A percentile compares a stretch with the other conserved stretches of the same genome.
Conservation (phyloP, 768 basidiomycete genomes). For the Collybia mongolica region DNA sequence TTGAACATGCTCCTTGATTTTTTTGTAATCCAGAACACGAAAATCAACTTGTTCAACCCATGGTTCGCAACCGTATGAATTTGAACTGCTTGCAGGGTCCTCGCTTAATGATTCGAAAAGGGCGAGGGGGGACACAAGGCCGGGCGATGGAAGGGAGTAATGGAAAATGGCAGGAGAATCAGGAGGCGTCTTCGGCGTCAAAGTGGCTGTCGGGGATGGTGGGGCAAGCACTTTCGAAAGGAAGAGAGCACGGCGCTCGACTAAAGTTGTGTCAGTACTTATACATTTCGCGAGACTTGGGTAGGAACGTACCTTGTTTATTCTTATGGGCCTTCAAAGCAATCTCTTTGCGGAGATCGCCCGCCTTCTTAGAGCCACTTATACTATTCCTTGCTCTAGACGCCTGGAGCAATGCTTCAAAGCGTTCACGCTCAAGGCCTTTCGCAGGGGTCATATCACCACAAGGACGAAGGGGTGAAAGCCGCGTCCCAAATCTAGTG, state of each 20-base stretch:
- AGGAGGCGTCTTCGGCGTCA: conserved; percentile 62
- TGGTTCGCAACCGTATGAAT: conserved; percentile 30
- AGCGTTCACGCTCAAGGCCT: conserved; percentile 62
- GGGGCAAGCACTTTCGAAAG: conserved; percentile 71
- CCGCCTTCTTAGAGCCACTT: conserved; percentile 42
- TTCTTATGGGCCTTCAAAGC: conserved; percentile 69
- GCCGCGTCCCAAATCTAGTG: conserved; percentile 40
- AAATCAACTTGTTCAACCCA: conserved; percentile 75
- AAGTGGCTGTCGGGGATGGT: conserved; percentile 57
- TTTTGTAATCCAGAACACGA: conserved; percentile 31
- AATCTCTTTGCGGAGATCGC: conserved; percentile 72
- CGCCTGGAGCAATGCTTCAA: conserved; percentile 61
- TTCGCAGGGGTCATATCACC: conserved; percentile 34
- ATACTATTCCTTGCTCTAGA: conserved; percentile 55
- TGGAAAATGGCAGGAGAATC: conserved; percentile 71
- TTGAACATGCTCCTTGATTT: conserved; percentile 13
- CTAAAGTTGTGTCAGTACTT: conserved; percentile 28
- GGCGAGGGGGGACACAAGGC: conserved; percentile 60
- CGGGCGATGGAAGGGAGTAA: conserved; percentile 67
- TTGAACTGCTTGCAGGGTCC: conserved; percentile 24
- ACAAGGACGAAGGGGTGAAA: conserved; percentile 49
- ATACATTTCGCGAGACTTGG: background rate
- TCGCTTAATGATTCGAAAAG: conserved; percentile 51
- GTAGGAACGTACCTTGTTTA: conserved; percentile 61
- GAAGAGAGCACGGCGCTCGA: conserved; percentile 73